These are phyloP conservation scores for Penicillium sclerotigenum DNA, from an alignment of 2,329 filamentous ascomycete genomes.

Conservation along the genomic window DNA sequence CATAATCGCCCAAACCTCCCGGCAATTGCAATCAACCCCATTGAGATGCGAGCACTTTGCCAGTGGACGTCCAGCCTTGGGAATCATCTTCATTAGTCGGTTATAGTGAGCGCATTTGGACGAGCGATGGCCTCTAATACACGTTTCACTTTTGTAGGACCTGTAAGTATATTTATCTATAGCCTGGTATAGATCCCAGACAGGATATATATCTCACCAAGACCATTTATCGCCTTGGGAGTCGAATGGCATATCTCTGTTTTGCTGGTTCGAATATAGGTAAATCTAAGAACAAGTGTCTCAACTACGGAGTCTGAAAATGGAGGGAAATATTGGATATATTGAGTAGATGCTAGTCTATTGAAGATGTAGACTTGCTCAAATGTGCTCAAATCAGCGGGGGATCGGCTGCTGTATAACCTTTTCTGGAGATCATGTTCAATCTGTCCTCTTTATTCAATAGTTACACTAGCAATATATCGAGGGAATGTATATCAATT, in stretches of 20 bases:
- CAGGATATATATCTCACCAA: not conserved
- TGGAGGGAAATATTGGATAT: not conserved
- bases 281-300: too few relatives aligned
- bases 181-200: not conserved
- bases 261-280: not conserved
- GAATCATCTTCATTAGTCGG: conserved; percentile 2
- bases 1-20: conserved; percentile 3
- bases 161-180: not conserved
- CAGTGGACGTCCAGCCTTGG: conserved; percentile 1
- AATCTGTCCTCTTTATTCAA: too few relatives aligned
- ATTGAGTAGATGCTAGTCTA: not conserved
- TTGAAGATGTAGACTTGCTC: not conserved
- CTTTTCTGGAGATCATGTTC: not conserved
- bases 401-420: not conserved
- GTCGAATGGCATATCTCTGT: not conserved
- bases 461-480: too few relatives aligned
- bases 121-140: conserved; percentile 4
- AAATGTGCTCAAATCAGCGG: not conserved
- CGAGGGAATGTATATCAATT: too few relatives aligned
- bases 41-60: not conserved
- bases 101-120: conserved; percentile 3
- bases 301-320: not conserved
- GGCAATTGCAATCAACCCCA: not conserved
- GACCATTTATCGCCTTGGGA: conserved; percentile 1
- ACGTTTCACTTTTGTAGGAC: not conserved